A percentile compares a stretch with the other conserved stretches of the same genome.
phyloP scores from a whole-genome alignment of 306 rosid genomes.

The Fragaria nilgerrensis region DNA sequence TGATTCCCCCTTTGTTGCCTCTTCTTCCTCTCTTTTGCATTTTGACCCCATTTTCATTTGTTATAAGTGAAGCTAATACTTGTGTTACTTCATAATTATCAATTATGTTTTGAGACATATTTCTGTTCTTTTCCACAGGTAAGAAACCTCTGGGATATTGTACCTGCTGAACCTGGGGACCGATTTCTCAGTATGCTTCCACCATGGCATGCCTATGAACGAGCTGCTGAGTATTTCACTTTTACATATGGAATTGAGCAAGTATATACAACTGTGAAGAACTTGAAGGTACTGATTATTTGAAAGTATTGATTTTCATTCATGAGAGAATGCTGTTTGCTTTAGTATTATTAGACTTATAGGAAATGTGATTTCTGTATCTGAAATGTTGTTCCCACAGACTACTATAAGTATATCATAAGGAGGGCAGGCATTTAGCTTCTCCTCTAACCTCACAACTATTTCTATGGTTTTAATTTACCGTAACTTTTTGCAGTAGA shows the following conservation, averaged over 20 bases:
- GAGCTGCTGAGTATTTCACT: constrained; percentile 83
- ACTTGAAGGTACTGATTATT: constrained; percentile 69
- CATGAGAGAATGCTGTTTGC: constrained; percentile 2
- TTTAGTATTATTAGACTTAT: not conserved
- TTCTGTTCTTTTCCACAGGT: constrained; percentile 45
- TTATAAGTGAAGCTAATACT: constrained; percentile 19
- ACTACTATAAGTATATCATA: not conserved
- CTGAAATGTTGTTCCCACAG: not conserved
- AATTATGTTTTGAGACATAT: constrained; percentile 8
- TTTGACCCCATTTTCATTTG: not conserved
- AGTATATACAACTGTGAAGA: constrained; percentile 72
- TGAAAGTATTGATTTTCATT: constrained; percentile 16
- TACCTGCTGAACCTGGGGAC: constrained; percentile 79
- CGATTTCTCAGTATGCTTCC: constrained; percentile 92
- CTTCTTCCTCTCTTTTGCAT: constrained; percentile 16
- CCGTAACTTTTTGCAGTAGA: not conserved
- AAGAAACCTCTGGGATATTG: constrained; percentile 63
- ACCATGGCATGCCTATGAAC: constrained; percentile 97
- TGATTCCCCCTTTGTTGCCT: constrained; percentile 3
- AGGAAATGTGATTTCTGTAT: not conserved
- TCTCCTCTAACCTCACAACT: not conserved
- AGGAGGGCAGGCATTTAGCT: not conserved
- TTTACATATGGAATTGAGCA: constrained; percentile 76
- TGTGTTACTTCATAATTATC: constrained; percentile 10
- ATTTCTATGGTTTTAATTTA: not conserved